Evolutionary conservation across 139 green algal species (phyloP).

Genomic region (Ettlia oleoabundans): DNA sequence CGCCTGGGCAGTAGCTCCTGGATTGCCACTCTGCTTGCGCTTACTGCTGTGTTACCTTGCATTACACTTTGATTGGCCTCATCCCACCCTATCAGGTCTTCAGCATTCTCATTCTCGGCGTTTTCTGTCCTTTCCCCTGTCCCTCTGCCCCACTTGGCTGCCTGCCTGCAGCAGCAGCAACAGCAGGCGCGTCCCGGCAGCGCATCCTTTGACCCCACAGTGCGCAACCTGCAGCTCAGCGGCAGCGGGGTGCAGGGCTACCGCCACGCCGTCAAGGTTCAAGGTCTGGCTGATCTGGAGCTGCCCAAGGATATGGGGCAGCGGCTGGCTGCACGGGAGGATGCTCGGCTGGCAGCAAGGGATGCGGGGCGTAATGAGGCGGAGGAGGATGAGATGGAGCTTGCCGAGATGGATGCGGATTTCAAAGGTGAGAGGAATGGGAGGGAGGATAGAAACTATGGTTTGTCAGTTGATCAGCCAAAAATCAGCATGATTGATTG

Average conservation of each 20-base stretch:
- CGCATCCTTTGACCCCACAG: conserved; percentile 30
- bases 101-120: too few species aligned
- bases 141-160: neutral
- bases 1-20: neutral
- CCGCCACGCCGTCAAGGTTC: conserved; percentile 23
- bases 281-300: neutral
- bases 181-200: neutral
- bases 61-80: too few species aligned
- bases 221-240: conserved; percentile 24
- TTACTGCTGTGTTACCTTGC: neutral
- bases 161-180: neutral
- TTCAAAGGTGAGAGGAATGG: too few species aligned
- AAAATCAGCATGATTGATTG: too few species aligned
- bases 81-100: too few species aligned
- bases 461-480: too few species aligned
- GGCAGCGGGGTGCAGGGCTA: neutral
- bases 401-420: neutral
- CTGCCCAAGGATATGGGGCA: neutral
- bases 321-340: neutral
- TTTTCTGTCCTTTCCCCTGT: neutral
- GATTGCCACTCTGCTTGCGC: neutral
- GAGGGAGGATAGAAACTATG: too few species aligned
- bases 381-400: neutral
- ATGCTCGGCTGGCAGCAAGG: neutral
- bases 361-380: neutral